phyloP scores from a whole-genome alignment of 176 grass and related monocot genomes.

The Hordeum marinum region DNA sequence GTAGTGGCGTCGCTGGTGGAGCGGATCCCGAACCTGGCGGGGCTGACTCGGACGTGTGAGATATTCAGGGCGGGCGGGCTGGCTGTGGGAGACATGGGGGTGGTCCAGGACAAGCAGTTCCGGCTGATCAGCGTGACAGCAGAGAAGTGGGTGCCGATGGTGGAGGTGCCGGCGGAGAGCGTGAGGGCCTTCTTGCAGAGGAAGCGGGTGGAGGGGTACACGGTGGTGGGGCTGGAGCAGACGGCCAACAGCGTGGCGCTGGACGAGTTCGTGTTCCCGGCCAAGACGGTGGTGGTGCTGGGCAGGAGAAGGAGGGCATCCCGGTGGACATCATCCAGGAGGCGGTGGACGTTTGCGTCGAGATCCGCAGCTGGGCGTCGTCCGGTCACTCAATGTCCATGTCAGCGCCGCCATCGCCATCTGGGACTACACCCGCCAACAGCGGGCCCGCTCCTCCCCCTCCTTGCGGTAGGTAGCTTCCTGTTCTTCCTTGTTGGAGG shows the following conservation, averaged over 20 bases:
- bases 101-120: constrained; percentile 89
- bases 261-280: constrained; percentile 51
- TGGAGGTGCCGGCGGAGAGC: constrained; percentile 65
- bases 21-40: constrained; percentile 88
- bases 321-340: too few species aligned
- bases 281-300: too few species aligned
- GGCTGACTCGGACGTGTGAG: constrained; percentile 86
- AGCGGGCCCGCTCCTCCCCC: too few species aligned
- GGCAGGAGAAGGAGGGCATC: too few species aligned
- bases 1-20: constrained; percentile 81
- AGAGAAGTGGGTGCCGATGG: constrained; percentile 85
- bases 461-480: too few species aligned
- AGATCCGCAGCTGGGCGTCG: too few species aligned
- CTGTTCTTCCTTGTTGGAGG: too few species aligned
- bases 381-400: too few species aligned
- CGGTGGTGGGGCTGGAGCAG: constrained; percentile 81
- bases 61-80: constrained; percentile 67
- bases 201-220: constrained; percentile 66
- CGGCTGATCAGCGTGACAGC: constrained; percentile 92
- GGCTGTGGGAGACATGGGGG: constrained; percentile 58
- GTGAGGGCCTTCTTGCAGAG: constrained; percentile 60
- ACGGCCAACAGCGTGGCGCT: constrained; percentile 70
- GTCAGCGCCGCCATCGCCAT: too few species aligned
- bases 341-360: too few species aligned
- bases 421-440: too few species aligned